These are phyloP conservation scores for Lachnellula hyalina DNA, from an alignment of 2,329 filamentous ascomycete genomes.

Conservation along the genomic window DNA sequence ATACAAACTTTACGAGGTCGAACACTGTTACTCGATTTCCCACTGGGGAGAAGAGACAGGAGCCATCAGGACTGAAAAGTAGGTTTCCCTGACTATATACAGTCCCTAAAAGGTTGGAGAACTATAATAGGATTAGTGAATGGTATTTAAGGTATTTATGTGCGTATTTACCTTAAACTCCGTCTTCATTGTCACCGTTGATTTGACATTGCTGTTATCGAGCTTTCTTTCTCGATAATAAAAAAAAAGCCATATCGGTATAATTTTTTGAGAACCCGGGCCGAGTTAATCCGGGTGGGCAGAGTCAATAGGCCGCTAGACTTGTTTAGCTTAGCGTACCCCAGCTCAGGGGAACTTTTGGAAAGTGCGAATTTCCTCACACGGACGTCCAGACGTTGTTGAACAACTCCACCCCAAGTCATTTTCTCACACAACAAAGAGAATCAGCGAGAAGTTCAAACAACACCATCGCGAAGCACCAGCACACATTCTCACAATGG, in stretches of 20 bases:
- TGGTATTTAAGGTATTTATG: background rate
- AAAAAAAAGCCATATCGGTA: background rate
- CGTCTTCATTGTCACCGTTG: conserved; percentile 76
- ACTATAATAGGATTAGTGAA: conserved; percentile 50
- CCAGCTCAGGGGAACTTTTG: background rate
- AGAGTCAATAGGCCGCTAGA: background rate
- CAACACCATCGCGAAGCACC: background rate
- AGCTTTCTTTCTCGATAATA: conserved; percentile 13
- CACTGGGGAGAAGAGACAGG: conserved; percentile 90
- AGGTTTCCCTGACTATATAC: conserved; percentile 98
- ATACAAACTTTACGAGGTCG: conserved; percentile 80
- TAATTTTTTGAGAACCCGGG: conserved; percentile 3
- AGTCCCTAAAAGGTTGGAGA: conserved; percentile 96
- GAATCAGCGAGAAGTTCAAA: background rate
- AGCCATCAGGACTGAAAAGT: conserved; percentile 93
- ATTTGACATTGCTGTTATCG: conserved; percentile 19
- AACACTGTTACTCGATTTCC: conserved; percentile 95
- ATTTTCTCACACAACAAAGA: background rate
- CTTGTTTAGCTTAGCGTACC: background rate
- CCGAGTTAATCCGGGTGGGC: conserved; percentile 5
- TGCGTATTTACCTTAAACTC: conserved; percentile 76
- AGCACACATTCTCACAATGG: conserved; percentile 39
- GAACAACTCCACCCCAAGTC: background rate
- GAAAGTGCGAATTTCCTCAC: conserved; percentile 10
- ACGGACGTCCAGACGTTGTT: background rate